Percentiles rank a stretch among this genome's conserved stretches.
phyloP scores from a whole-genome alignment of 1,139 yeast species.

The Debaryomycetaceae sp. region DNA sequence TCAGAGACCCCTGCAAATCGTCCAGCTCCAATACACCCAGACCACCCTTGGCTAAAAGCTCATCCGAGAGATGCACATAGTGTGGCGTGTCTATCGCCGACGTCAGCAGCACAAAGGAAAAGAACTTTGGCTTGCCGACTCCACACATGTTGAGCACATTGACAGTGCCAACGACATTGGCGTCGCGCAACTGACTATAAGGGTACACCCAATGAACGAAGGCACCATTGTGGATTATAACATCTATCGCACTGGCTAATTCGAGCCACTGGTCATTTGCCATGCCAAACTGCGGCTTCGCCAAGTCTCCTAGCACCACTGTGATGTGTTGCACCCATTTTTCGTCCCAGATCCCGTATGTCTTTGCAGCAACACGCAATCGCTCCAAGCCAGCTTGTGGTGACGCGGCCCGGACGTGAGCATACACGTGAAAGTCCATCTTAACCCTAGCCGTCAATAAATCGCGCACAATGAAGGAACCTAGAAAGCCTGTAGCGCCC shows the following conservation, averaged over 20 bases:
- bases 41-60: conserved; percentile 50
- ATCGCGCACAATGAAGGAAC: conserved; percentile 77
- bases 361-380: conserved; percentile 62
- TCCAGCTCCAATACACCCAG: conserved; percentile 75
- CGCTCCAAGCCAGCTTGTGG: conserved; percentile 64
- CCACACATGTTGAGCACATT: conserved; percentile 75
- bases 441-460: conserved; percentile 39
- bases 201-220: conserved; percentile 99
- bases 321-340: conserved; percentile 46
- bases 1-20: conserved; percentile 66
- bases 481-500: conserved; percentile 95
- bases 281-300: conserved; percentile 63
- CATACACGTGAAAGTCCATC: conserved; percentile 48
- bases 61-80: conserved; percentile 69
- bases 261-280: conserved; percentile 43
- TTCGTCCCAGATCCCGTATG: conserved; percentile 81
- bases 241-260: conserved; percentile 56
- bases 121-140: conserved; percentile 72
- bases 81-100: conserved; percentile 82
- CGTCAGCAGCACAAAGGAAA: conserved; percentile 91
- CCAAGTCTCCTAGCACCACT: conserved; percentile 76
- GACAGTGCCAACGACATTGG: conserved; percentile 83
- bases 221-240: conserved; percentile 93
- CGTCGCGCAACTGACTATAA: conserved; percentile 78
- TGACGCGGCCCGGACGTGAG: conserved; percentile 84